Conservation (phyloP, 192 early-diverging fungal genomes). For the Linnemannia hyalina region DNA sequence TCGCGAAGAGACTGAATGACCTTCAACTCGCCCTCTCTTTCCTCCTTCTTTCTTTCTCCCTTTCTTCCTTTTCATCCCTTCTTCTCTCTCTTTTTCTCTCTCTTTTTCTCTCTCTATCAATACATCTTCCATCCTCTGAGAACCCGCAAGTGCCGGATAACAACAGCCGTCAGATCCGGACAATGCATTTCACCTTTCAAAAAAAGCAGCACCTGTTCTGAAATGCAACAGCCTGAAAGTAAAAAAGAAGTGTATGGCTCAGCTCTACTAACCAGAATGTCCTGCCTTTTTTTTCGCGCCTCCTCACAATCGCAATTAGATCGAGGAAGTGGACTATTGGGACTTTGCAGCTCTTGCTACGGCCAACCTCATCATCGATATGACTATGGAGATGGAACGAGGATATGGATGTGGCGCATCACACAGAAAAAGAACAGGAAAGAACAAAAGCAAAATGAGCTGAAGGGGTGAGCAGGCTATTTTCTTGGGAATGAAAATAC, state of each 20-base stretch:
- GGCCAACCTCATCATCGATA: background rate
- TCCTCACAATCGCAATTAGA: background rate
- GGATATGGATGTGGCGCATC: background rate
- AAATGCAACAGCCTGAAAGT: background rate
- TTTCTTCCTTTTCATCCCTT: background rate
- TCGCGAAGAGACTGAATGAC: background rate
- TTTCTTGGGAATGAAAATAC: background rate
- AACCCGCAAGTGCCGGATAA: background rate
- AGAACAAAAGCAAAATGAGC: background rate
- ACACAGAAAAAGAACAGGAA: background rate
- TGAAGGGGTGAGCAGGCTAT: background rate
- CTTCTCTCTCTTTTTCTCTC: background rate
- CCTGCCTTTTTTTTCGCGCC: background rate
- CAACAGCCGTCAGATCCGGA: background rate
- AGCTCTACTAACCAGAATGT: background rate
- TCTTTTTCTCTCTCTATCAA: background rate
- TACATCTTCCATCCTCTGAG: background rate
- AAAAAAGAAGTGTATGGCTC: background rate
- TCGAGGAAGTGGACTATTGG: background rate
- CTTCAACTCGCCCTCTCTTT: background rate
- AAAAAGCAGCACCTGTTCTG: background rate
- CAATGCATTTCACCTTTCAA: background rate
- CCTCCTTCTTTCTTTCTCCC: background rate
- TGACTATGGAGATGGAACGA: background rate
- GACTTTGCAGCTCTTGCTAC: constrained; percentile 7